A percentile compares a stretch with the other conserved stretches of the same genome.
Conservation (phyloP, 1,284 basidiomycete genomes). For the Golubevia sp. region DNA sequence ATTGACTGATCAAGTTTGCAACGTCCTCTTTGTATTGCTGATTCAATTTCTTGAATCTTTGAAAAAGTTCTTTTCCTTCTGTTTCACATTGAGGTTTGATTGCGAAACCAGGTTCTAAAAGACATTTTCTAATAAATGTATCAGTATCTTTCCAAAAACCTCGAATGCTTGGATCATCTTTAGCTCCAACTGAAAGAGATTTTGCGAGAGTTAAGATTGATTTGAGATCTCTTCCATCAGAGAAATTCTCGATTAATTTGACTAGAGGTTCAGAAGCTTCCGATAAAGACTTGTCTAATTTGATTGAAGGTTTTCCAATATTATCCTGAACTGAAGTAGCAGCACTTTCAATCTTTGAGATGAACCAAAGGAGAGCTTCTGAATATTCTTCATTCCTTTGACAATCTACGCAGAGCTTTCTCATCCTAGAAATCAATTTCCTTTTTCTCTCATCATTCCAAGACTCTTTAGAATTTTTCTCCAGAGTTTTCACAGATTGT, state of each 20-base stretch:
- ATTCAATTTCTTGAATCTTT: slow-evolving; percentile 5
- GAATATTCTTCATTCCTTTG: slow-evolving; percentile 10
- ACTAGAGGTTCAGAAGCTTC: slow-evolving; percentile 7
- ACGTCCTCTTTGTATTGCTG: slow-evolving; percentile 4
- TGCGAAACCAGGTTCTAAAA: slow-evolving; percentile 15
- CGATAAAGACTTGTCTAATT: not conserved
- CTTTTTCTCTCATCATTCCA: slow-evolving; percentile 8
- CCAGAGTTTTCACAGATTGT: not conserved
- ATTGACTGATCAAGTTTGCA: not conserved
- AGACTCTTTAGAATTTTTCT: slow-evolving; percentile 2
- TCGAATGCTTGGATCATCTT: slow-evolving; percentile 9
- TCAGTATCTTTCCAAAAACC: slow-evolving; percentile 11
- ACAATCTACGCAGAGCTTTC: slow-evolving; percentile 14
- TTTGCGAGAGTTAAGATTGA: slow-evolving; percentile 6
- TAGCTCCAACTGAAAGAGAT: slow-evolving; percentile 6
- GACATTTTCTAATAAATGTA: slow-evolving; percentile 3
- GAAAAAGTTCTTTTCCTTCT: slow-evolving; percentile 4
- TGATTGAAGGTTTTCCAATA: slow-evolving; percentile 6
- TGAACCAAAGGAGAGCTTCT: slow-evolving; percentile 14
- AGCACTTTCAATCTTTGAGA: slow-evolving; percentile 4
- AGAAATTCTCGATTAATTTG: slow-evolving; percentile 17
- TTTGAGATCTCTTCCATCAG: slow-evolving; percentile 1
- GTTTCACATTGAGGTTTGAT: slow-evolving; percentile 6
- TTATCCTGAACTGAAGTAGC: not conserved
- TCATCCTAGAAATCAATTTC: slow-evolving; percentile 5